Evolutionary conservation across 208 protist species (phyloP).

Genomic region (Lotmaria passim): DNA sequence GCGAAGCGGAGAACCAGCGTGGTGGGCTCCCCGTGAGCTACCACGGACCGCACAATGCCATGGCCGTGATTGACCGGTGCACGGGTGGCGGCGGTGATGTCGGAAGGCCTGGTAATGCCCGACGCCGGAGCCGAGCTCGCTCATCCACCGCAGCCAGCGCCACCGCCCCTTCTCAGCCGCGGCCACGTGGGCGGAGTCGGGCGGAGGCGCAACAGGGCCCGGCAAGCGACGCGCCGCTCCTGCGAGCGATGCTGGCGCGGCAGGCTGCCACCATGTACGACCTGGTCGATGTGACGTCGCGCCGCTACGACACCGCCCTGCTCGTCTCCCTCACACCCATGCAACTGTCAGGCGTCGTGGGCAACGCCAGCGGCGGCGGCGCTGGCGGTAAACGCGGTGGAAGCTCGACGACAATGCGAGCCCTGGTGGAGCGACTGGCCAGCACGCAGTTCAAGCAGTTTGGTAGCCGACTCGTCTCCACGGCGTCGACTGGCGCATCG

Average conservation of each 20-base stretch:
- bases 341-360: slow-evolving; percentile 45
- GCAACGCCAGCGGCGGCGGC: neutral
- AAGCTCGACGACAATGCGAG: slow-evolving; percentile 16
- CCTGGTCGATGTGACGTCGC: slow-evolving; percentile 26
- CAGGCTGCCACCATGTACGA: slow-evolving; percentile 39
- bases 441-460: slow-evolving; percentile 36
- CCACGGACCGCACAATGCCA: neutral
- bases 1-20: neutral
- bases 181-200: neutral
- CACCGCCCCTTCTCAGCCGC: neutral
- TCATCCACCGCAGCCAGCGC: neutral
- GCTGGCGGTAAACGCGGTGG: slow-evolving; percentile 15
- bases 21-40: neutral
- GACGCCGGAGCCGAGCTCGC: neutral
- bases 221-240: slow-evolving; percentile 25
- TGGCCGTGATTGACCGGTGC: slow-evolving; percentile 28
- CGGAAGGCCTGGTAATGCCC: neutral
- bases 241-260: slow-evolving; percentile 31
- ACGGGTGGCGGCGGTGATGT: slow-evolving; percentile 20
- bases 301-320: slow-evolving; percentile 53
- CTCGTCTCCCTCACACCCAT: slow-evolving; percentile 80
- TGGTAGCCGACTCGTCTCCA: slow-evolving; percentile 9
- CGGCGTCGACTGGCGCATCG: neutral
- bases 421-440: slow-evolving; percentile 14
- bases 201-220: neutral